A percentile compares a stretch with the other conserved stretches of the same genome.
Conservation (phyloP, 176 grass and related monocot species). For the Saccharum spontaneum region DNA sequence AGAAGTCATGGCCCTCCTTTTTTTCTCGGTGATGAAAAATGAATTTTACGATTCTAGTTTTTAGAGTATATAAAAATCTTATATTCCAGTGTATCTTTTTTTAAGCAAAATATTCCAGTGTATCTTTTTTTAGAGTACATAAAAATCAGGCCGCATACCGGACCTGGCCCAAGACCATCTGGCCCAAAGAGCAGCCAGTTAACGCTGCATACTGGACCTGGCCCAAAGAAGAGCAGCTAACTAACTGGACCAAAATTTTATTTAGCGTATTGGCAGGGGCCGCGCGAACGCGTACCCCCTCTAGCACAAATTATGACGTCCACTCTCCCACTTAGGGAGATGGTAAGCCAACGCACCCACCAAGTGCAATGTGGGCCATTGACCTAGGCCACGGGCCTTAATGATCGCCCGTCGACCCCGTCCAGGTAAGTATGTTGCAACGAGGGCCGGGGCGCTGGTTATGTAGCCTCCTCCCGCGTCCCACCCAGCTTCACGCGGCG, state of each 20-base stretch:
- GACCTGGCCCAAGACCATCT: too few relatives aligned
- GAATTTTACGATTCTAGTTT: too few relatives aligned
- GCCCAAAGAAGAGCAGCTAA: too few relatives aligned
- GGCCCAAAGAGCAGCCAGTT: too few relatives aligned
- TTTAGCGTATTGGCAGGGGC: constrained; percentile 11
- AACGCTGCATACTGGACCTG: too few relatives aligned
- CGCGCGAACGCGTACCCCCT: constrained; percentile 78
- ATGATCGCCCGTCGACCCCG: constrained; percentile 29
- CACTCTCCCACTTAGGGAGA: constrained; percentile 50
- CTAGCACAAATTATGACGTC: constrained; percentile 69
- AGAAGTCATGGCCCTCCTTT: background rate
- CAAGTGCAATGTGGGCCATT: constrained; percentile 40
- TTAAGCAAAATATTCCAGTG: too few relatives aligned
- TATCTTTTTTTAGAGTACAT: too few relatives aligned
- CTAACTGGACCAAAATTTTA: too few relatives aligned
- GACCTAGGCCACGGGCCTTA: constrained; percentile 35
- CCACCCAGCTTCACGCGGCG: background rate
- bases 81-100: too few relatives aligned
- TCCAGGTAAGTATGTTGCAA: constrained; percentile 42
- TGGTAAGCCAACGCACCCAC: constrained; percentile 31
- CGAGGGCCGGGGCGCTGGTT: background rate
- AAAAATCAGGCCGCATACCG: too few relatives aligned
- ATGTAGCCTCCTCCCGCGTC: background rate
- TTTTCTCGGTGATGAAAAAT: too few relatives aligned
- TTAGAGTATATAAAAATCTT: too few relatives aligned